Percentiles rank a stretch among this genome's conserved stretches.
Conservation (phyloP, 345 rosid genomes). For the Populus euphratica region DNA sequence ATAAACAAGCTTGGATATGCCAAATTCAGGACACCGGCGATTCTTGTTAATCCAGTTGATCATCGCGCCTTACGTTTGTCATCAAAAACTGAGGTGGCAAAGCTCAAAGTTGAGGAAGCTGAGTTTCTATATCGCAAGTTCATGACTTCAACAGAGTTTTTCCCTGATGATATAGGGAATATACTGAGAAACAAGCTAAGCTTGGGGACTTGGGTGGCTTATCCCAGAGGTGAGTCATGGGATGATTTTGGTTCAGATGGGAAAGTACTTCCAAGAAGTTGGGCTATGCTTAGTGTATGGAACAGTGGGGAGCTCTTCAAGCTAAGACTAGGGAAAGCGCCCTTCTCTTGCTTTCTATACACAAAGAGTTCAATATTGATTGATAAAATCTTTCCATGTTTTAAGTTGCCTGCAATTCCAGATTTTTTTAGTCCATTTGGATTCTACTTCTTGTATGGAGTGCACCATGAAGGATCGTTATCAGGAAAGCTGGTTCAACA, state of each 20-base stretch:
- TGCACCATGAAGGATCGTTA: conserved; percentile 53
- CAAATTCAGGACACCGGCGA: conserved; percentile 56
- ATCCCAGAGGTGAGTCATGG: conserved; percentile 33
- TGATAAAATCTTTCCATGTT: conserved; percentile 46
- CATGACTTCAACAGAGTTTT: conserved; percentile 56
- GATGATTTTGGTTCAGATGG: conserved; percentile 19
- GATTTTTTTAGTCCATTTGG: conserved; percentile 65
- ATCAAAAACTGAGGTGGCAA: conserved; percentile 36
- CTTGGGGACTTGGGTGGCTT: conserved; percentile 83
- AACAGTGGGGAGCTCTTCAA: conserved; percentile 67
- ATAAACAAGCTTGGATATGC: conserved; percentile 41
- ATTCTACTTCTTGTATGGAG: conserved; percentile 71
- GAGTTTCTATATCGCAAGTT: conserved; percentile 42
- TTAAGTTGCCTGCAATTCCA: conserved; percentile 48
- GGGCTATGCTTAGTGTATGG: conserved; percentile 92
- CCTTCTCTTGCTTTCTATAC: conserved; percentile 47
- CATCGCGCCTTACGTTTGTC: conserved; percentile 26
- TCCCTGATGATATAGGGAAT: conserved; percentile 58
- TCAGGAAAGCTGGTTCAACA: conserved; percentile 51
- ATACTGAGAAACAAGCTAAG: conserved; percentile 57
- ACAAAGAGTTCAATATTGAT: conserved; percentile 43
- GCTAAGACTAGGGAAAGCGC: conserved; percentile 54
- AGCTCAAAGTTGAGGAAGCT: conserved; percentile 54
- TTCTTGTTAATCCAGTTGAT: conserved; percentile 67
- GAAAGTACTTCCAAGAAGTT: conserved; percentile 28